Percentiles rank a stretch among this genome's conserved stretches.
These are phyloP conservation scores for Dryas alaskensis DNA, from an alignment of 306 rosid species.

Conservation along the genomic window DNA sequence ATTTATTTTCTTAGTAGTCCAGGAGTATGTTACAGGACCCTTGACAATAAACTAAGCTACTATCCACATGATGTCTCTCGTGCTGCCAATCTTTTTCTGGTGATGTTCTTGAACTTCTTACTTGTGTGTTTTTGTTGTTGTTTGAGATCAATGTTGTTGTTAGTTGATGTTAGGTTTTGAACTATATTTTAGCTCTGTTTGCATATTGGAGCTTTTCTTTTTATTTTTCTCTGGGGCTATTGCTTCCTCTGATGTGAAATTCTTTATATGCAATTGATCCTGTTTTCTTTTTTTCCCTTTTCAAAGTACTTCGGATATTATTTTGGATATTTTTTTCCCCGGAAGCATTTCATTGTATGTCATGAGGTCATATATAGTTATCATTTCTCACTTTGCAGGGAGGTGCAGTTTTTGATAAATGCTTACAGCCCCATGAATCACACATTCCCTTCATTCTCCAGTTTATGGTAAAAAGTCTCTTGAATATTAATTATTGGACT, in stretches of 20 bases:
- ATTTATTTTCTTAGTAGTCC: slow-evolving; percentile 21
- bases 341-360: neutral
- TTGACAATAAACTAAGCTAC: slow-evolving; percentile 73
- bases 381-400: slow-evolving; percentile 50
- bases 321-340: neutral
- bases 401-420: slow-evolving; percentile 66
- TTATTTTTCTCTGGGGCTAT: neutral
- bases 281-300: neutral
- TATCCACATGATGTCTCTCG: slow-evolving; percentile 88
- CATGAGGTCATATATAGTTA: neutral
- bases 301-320: neutral
- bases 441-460: slow-evolving; percentile 76
- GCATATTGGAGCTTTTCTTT: neutral
- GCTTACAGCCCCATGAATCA: slow-evolving; percentile 88
- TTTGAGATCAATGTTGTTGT: neutral
- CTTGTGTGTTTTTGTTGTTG: slow-evolving; percentile 16
- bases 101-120: slow-evolving; percentile 29
- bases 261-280: neutral
- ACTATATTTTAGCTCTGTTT: neutral
- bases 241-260: neutral
- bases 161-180: neutral
- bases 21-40: slow-evolving; percentile 32
- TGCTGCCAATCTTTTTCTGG: slow-evolving; percentile 90
- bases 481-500: neutral
- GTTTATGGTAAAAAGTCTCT: slow-evolving; percentile 34